Conservation (phyloP, 805 yeast genomes). For the Cyberlindnera misumaiensis region DNA sequence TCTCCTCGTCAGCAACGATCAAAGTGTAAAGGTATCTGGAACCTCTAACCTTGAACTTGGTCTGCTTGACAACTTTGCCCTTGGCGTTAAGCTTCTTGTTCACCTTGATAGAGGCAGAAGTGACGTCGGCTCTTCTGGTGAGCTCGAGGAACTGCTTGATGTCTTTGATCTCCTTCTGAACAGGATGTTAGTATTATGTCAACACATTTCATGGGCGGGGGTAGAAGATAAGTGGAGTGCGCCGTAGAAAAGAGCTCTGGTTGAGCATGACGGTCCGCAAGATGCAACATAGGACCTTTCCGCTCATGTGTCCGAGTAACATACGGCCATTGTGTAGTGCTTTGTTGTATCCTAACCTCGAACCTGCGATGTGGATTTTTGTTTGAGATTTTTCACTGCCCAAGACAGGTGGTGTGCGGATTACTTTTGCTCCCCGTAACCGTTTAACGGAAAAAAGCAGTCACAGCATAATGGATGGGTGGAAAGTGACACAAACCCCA, state of each 20-base stretch:
- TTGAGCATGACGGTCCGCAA: too few relatives aligned
- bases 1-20: conserved; percentile 89
- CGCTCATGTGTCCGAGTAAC: conserved; percentile 1
- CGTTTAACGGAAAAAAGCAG: conserved; percentile 1
- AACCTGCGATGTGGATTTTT: not conserved
- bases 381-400: conserved; percentile 11
- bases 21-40: conserved; percentile 90
- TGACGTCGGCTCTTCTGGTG: conserved; percentile 93
- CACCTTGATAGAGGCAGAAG: conserved; percentile 89
- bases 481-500: too few relatives aligned
- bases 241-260: too few relatives aligned
- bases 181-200: conserved; percentile 7
- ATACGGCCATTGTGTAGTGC: conserved; percentile 19
- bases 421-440: not conserved
- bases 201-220: too few relatives aligned
- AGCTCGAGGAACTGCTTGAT: conserved; percentile 96
- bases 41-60: conserved; percentile 99
- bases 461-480: conserved; percentile 3
- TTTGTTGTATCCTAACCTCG: not conserved
- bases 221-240: too few relatives aligned
- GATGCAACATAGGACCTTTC: too few relatives aligned
- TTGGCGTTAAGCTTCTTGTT: conserved; percentile 74
- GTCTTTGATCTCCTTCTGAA: conserved; percentile 74
- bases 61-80: conserved; percentile 84
- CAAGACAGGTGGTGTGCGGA: conserved; percentile 7